Percentiles rank a stretch among this genome's conserved stretches.
These are phyloP conservation scores for Didymella sp. DNA, from an alignment of 2,329 filamentous ascomycete species.

Conservation along the genomic window DNA sequence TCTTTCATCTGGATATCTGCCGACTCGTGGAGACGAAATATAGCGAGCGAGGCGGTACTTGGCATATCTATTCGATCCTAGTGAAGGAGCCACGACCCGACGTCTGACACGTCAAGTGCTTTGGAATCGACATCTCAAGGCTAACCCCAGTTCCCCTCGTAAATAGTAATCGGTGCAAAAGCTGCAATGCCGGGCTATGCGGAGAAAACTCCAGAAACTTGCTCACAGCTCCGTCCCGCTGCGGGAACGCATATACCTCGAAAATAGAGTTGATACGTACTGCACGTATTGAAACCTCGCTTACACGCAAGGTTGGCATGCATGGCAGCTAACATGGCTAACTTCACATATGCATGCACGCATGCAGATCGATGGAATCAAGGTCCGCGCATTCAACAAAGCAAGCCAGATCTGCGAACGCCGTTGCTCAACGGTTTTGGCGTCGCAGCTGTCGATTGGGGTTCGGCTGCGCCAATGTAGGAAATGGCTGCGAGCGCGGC, in stretches of 20 bases:
- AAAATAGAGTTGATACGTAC: no score
- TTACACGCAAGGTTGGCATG: neutral
- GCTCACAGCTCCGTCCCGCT: neutral
- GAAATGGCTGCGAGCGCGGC: neutral
- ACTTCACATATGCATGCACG: slow-evolving; percentile 4
- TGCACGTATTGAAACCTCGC: neutral
- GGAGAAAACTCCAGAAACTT: slow-evolving; percentile 1
- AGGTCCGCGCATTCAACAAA: neutral
- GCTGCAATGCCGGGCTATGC: neutral
- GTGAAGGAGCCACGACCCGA: neutral
- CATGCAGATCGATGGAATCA: neutral
- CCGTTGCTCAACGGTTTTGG: slow-evolving; percentile 8
- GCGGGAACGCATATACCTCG: neutral
- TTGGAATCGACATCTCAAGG: neutral
- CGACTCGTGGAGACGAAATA: slow-evolving; percentile 1
- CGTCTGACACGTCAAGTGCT: slow-evolving; percentile 1
- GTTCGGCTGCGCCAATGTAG: slow-evolving; percentile 9
- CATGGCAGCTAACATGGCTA: neutral
- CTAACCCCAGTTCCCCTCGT: neutral
- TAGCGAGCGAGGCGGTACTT: slow-evolving; percentile 4
- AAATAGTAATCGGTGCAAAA: neutral
- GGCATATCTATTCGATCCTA: neutral
- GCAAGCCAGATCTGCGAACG: neutral
- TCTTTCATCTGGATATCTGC: neutral
- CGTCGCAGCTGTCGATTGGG: neutral